These are phyloP conservation scores for Puccinia polysora DNA, from an alignment of 1,284 basidiomycete species.

Conservation along the genomic window DNA sequence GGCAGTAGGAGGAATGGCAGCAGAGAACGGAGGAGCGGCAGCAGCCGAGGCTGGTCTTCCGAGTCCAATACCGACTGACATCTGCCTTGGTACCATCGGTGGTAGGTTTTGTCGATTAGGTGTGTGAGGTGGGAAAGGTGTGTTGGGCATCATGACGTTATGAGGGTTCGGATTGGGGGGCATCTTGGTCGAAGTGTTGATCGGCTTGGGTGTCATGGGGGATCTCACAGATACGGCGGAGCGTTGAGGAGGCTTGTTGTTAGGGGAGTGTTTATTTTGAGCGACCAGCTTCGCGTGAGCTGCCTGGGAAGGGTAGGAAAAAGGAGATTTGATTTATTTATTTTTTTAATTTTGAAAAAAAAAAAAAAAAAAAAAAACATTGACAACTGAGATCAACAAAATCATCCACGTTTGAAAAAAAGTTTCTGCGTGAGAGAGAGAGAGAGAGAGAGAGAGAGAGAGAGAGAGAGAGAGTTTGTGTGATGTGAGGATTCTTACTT, in stretches of 20 bases:
- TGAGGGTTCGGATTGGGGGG: slow-evolving; percentile 13
- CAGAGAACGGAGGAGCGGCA: slow-evolving; percentile 41
- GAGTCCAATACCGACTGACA: slow-evolving; percentile 40
- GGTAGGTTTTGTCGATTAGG: slow-evolving; percentile 30
- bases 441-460: neutral
- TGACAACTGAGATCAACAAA: neutral
- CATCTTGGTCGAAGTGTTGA: slow-evolving; percentile 26
- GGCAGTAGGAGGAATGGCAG: slow-evolving; percentile 30
- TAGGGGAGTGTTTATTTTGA: slow-evolving; percentile 31
- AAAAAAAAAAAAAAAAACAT: no score
- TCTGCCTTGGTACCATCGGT: slow-evolving; percentile 32
- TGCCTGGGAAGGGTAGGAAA: neutral
- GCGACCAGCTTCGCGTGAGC: slow-evolving; percentile 38
- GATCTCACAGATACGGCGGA: slow-evolving; percentile 20
- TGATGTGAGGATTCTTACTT: slow-evolving; percentile 10
- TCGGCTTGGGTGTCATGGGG: slow-evolving; percentile 27
- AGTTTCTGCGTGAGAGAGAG: neutral
- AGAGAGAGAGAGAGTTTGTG: neutral
- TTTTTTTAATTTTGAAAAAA: no score
- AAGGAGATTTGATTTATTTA: neutral
- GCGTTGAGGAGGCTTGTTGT: slow-evolving; percentile 25
- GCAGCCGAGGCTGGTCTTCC: slow-evolving; percentile 42
- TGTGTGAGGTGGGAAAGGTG: slow-evolving; percentile 21
- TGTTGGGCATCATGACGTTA: slow-evolving; percentile 18
- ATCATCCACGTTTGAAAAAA: neutral